A percentile compares a stretch with the other conserved stretches of the same genome.
Conservation (phyloP, 371 early-diverging fungal genomes). For the Mucor sp. region DNA sequence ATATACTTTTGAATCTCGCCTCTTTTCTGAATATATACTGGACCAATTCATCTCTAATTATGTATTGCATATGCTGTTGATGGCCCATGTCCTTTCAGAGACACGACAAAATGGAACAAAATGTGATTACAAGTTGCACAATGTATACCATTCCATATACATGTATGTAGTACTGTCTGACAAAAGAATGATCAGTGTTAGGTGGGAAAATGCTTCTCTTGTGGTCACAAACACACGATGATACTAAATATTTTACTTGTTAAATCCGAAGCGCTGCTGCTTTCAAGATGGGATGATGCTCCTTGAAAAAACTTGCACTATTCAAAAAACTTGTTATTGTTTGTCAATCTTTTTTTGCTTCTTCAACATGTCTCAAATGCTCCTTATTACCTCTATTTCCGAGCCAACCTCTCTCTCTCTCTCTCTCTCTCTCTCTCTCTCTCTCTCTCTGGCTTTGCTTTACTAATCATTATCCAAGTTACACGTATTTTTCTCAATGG, state of each 20-base stretch:
- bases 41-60: background rate
- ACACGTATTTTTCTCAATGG: background rate
- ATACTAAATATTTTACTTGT: background rate
- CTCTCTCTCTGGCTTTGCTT: background rate
- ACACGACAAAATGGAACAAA: background rate
- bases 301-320: background rate
- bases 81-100: background rate
- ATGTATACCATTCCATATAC: background rate
- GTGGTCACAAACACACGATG: constrained; percentile 7
- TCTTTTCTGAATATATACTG: background rate
- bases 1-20: background rate
- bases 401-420: too few relatives aligned
- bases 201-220: constrained; percentile 14
- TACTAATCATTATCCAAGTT: background rate
- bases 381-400: background rate
- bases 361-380: too few relatives aligned
- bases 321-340: background rate
- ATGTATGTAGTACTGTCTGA: background rate
- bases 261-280: background rate
- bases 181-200: constrained; percentile 5
- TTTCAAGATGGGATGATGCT: background rate
- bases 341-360: too few relatives aligned
- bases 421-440: too few relatives aligned
- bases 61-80: background rate
- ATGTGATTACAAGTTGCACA: background rate